Conservation (phyloP, 225 moss, liverwort and hornwort genomes). For the Bryoerythrophyllum caledonicum region DNA sequence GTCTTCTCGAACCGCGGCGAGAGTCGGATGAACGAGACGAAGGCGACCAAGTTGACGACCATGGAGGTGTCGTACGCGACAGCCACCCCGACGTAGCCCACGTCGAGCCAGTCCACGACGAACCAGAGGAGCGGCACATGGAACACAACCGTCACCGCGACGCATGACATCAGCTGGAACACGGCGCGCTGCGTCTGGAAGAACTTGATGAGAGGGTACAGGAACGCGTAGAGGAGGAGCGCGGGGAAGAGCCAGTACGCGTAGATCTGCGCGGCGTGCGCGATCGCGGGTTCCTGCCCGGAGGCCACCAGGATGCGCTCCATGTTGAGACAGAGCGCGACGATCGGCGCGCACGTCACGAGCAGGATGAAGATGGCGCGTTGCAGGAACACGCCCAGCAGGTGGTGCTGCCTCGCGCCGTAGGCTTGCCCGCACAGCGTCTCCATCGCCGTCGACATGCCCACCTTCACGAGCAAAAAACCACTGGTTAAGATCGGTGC, state of each 20-base stretch:
- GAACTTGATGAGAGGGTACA: constrained; percentile 41
- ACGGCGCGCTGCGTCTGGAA: constrained; percentile 52
- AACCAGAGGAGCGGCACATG: constrained; percentile 50
- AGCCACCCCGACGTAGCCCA: constrained; percentile 37
- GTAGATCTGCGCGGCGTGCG: constrained; percentile 26
- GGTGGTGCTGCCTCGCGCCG: constrained; percentile 47
- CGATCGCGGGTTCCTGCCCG: constrained; percentile 33
- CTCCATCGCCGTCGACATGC: constrained; percentile 49
- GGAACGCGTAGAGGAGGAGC: not conserved
- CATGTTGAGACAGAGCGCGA: constrained; percentile 38
- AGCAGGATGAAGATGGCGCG: constrained; percentile 38
- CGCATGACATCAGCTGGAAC: constrained; percentile 18
- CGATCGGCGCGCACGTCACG: constrained; percentile 23
- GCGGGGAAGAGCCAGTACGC: constrained; percentile 16
- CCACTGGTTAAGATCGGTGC: not conserved
- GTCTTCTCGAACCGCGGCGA: constrained; percentile 34
- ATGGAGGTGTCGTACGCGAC: not conserved
- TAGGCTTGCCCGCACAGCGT: constrained; percentile 60
- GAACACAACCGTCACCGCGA: constrained; percentile 7
- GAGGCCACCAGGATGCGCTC: constrained; percentile 27
- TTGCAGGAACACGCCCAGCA: constrained; percentile 48
- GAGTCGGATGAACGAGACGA: constrained; percentile 21
- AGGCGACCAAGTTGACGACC: not conserved
- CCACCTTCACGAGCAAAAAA: constrained; percentile 34
- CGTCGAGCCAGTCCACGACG: constrained; percentile 22